Evolutionary conservation across 1,139 yeast genomes (phyloP).

Genomic region (Sugiyamaella castrensis): DNA sequence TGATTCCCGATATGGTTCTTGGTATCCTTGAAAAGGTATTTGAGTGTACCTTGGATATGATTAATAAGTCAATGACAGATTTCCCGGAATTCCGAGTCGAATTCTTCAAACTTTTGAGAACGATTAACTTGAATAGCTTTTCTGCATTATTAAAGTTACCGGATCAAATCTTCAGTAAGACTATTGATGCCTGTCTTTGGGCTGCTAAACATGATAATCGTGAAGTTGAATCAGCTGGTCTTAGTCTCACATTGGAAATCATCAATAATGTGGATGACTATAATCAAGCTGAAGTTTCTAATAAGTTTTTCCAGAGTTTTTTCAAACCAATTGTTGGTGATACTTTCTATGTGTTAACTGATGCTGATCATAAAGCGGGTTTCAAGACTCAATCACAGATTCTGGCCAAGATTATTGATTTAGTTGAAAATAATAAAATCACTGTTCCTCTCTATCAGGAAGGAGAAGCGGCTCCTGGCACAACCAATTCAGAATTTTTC

Average conservation of each 20-base stretch:
- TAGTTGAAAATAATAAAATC: slow-evolving; percentile 75
- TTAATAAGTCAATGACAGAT: slow-evolving; percentile 90
- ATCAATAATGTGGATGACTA: slow-evolving; percentile 77
- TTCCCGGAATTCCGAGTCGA: slow-evolving; percentile 98
- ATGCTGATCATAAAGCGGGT: slow-evolving; percentile 97
- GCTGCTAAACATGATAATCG: slow-evolving; percentile 96
- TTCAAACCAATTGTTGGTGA: slow-evolving; percentile 89
- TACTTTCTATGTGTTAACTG: slow-evolving; percentile 89
- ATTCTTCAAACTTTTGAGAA: slow-evolving; percentile 83
- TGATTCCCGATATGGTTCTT: slow-evolving; percentile 89
- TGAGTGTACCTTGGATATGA: slow-evolving; percentile 93
- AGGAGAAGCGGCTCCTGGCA: slow-evolving; percentile 71
- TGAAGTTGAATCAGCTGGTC: slow-evolving; percentile 90
- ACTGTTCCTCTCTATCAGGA: slow-evolving; percentile 70
- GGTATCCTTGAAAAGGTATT: slow-evolving; percentile 85
- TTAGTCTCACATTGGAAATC: slow-evolving; percentile 75
- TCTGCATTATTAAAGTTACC: slow-evolving; percentile 84
- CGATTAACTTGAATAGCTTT: slow-evolving; percentile 81
- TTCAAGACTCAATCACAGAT: slow-evolving; percentile 84
- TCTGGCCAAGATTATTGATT: slow-evolving; percentile 75
- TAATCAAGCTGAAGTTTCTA: slow-evolving; percentile 68
- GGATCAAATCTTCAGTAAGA: slow-evolving; percentile 86
- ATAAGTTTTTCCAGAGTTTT: slow-evolving; percentile 83
- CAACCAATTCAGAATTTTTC: slow-evolving; percentile 73
- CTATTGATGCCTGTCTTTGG: slow-evolving; percentile 94